Base-by-base conservation (phyloP, 2,329 filamentous ascomycete species). In the Fusarium continuum region DNA sequence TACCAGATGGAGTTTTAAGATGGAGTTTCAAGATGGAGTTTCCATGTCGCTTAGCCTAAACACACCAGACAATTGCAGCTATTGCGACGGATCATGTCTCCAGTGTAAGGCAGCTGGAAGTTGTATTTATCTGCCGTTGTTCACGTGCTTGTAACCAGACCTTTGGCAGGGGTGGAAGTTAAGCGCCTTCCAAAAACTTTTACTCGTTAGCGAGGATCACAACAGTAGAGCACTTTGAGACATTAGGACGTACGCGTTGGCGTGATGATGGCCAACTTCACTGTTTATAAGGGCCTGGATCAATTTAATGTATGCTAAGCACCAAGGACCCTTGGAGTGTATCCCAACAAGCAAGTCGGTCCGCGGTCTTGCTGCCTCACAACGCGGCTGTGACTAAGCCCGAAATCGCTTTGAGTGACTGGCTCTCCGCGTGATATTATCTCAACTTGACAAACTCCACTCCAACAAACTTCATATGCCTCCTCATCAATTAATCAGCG, bases 351-450 rank as follows among this genome's bases (percentile, higher is more conserved):
- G 3, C 8, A 29, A 8, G 28, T 13, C 22, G 34, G 40, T 48
- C 13, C 23, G 17, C 25, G 29, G 6, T 36, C 19, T 25, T 31
- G 8, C 7, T 38, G 5, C n/a, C 25, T 45, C 5, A 22, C 6
- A 20, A 17, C 19, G 25, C 40, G 44, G 45, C 29, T 52, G 55
- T 64, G 60, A 64, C 61, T 64, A 64, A 64, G 50, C 61, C 41
- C 45, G 56, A 64, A 36, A 44, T 45, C 55, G 55, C 53, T 29
- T 38, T 14, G 10, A 47, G 13, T 44, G 29, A 25, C 26, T 22
- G 38, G 26, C 29, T 29, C 35, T 28, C 32, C 46, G 40, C 54
- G 38, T 55, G 59, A 64, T 53, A 43, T 43, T 64, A 35, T 63
- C 38, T 13, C 50, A 35, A 36, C 49, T 36, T 55, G 13, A 26